phyloP scores from a whole-genome alignment of 495 filamentous ascomycete genomes.

The Xylaria nigripes region DNA sequence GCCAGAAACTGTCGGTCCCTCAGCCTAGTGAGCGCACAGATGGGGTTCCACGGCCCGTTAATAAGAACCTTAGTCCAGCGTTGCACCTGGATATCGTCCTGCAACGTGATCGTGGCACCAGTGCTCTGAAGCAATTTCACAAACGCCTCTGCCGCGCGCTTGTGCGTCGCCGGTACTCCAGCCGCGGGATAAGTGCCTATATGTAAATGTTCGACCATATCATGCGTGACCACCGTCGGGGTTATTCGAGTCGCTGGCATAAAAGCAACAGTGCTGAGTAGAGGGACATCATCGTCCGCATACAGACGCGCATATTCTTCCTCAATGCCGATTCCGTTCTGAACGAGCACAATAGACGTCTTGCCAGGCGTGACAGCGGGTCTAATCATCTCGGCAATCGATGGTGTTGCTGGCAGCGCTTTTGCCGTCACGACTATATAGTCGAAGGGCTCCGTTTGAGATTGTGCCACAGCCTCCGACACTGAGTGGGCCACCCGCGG shows the following conservation, averaged over 20 bases:
- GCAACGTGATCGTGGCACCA: conserved; percentile 31
- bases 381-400: conserved; percentile 30
- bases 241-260: conserved; percentile 38
- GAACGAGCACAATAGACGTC: conserved; percentile 45
- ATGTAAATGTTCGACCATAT: conserved; percentile 32
- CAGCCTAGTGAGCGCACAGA: conserved; percentile 41
- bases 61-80: conserved; percentile 47
- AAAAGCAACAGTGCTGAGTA: conserved; percentile 42
- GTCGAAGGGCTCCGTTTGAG: conserved; percentile 30
- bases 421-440: conserved; percentile 47
- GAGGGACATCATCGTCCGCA: conserved; percentile 32
- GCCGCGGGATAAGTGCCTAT: conserved; percentile 41
- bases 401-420: conserved; percentile 28
- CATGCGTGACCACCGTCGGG: conserved; percentile 28
- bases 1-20: conserved; percentile 37
- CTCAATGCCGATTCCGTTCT: conserved; percentile 52
- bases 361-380: conserved; percentile 31
- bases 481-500: conserved; percentile 36
- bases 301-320: conserved; percentile 36
- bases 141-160: conserved; percentile 27
- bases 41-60: conserved; percentile 46
- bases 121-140: conserved; percentile 29
- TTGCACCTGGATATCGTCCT: conserved; percentile 42
- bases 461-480: conserved; percentile 26
- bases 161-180: conserved; percentile 11